These are phyloP conservation scores for Xenoacremonium recifei DNA, from an alignment of 2,329 filamentous ascomycete species.

Conservation along the genomic window DNA sequence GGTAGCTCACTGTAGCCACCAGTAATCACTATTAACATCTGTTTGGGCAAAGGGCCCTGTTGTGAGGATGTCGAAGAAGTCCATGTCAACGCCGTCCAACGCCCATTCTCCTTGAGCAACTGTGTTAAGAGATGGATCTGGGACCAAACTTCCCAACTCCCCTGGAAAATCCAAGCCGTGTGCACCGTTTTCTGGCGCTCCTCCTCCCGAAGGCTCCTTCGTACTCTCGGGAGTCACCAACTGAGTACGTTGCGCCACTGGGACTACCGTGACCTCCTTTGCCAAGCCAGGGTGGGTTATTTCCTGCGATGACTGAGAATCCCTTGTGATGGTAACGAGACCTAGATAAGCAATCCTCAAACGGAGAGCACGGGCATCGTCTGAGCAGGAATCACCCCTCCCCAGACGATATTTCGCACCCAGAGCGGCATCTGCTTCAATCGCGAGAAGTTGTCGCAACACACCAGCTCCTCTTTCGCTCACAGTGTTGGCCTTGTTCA, in stretches of 20 bases:
- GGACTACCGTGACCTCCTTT: neutral
- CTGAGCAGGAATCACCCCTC: neutral
- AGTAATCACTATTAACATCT: neutral
- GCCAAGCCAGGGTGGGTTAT: neutral
- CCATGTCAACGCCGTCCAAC: neutral
- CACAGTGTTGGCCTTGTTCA: neutral
- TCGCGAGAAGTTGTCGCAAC: neutral
- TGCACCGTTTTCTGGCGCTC: neutral
- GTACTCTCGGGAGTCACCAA: too few relatives aligned
- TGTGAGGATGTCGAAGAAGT: neutral
- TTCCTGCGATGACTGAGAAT: neutral
- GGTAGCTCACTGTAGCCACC: too few relatives aligned
- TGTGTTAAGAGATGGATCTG: neutral
- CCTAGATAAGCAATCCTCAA: neutral
- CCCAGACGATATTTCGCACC: neutral
- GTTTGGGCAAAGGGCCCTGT: neutral
- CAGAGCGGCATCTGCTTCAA: conserved; percentile 1
- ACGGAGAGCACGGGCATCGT: neutral
- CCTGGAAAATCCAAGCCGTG: neutral
- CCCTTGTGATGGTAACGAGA: neutral
- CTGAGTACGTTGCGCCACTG: neutral
- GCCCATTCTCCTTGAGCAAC: neutral
- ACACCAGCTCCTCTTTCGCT: neutral
- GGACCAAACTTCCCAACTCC: neutral
- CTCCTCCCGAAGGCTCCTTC: neutral